Base-by-base conservation (phyloP, 2,329 filamentous ascomycete genomes). In the Aspergillus ruber region DNA sequence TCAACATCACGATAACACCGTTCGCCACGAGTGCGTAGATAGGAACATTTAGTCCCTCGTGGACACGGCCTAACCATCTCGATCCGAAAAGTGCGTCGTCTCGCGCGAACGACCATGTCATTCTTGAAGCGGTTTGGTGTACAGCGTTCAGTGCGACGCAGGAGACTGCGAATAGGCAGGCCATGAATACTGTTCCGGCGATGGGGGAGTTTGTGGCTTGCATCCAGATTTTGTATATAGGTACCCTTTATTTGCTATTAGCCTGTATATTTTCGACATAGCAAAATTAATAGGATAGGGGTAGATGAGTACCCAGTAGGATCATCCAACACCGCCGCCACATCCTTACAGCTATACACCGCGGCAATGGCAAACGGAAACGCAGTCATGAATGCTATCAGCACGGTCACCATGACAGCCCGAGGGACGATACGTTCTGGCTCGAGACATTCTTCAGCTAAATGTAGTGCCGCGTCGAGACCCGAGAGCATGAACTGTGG, bases 81-180 rank as follows among this genome's bases (percentile, higher is more conserved):
- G 62, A 65, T 43, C 58, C 59, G 42, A 62, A 61, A n/a, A 64
- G 50, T 33, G 59, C 62, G 17, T 62, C 50, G 45, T 65, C 62
- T 23, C 62, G 60, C 2, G 62, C 60, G n/a, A 65, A 64, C 5
- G 61, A 64, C 62, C 61, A 65, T 23, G 60, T 61, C 45, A 64
- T 55, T 44, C 62, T 57, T 15, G 61, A 64, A 32, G 61, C 53
- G 6, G 62, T 64, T 21, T 59, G 56, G 38, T 59, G 55, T 1
- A 59, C 55, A 27, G 55, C 56, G 15, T 51, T 57, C 3, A 59
- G 46, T n/a, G 56, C 56, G 6, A 57, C 36, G 27, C 47, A 51
- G 38, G 54, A 54, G 35, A 57, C 42, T 15, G 45, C 36, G 38
- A 57, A 48, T 7, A 54, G 39, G 15, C 42, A 47, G 9, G 50